phyloP scores from a whole-genome alignment of 768 basidiomycete genomes.

The Termitomyces sp. region DNA sequence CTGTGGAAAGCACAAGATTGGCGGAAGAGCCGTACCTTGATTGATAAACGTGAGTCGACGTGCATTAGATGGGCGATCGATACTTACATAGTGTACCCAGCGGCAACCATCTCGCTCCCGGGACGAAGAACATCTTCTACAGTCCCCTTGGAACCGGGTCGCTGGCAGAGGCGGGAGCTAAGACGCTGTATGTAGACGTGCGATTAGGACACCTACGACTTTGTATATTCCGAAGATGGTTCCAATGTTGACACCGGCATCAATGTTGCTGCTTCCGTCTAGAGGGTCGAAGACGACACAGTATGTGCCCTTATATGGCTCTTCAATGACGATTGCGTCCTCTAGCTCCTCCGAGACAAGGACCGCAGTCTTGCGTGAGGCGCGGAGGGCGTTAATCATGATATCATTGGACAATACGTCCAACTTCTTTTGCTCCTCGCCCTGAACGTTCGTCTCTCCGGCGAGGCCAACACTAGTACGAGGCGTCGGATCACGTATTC shows the following conservation, averaged over 20 bases:
- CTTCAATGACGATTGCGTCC: conserved; percentile 88
- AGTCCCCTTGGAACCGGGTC: conserved; percentile 73
- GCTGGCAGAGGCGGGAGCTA: conserved; percentile 37
- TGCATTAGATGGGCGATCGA: not conserved
- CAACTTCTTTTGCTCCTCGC: conserved; percentile 99
- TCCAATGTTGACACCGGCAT: conserved; percentile 97
- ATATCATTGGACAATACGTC: conserved; percentile 98
- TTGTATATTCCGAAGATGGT: conserved; percentile 98
- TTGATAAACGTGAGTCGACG: conserved; percentile 4
- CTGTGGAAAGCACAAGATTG: conserved; percentile 94
- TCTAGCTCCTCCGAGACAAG: conserved; percentile 97
- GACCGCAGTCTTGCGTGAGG: conserved; percentile 95
- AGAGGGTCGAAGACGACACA: conserved; percentile 99
- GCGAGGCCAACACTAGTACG: conserved; percentile 87
- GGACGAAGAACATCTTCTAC: conserved; percentile 89
- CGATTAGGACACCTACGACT: conserved; percentile 54
- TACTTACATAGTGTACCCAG: conserved; percentile 92
- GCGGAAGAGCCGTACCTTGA: conserved; percentile 84
- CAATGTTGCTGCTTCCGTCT: conserved; percentile 95
- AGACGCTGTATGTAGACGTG: not conserved
- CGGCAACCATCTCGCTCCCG: conserved; percentile 95
- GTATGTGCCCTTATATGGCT: conserved; percentile 78
- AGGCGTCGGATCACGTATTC: conserved; percentile 7
- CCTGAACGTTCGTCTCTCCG: conserved; percentile 94
- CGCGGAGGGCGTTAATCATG: conserved; percentile 96